A percentile compares a stretch with the other conserved stretches of the same genome.
phyloP scores from a whole-genome alignment of 2,329 filamentous ascomycete species.

The Akanthomyces muscarius region DNA sequence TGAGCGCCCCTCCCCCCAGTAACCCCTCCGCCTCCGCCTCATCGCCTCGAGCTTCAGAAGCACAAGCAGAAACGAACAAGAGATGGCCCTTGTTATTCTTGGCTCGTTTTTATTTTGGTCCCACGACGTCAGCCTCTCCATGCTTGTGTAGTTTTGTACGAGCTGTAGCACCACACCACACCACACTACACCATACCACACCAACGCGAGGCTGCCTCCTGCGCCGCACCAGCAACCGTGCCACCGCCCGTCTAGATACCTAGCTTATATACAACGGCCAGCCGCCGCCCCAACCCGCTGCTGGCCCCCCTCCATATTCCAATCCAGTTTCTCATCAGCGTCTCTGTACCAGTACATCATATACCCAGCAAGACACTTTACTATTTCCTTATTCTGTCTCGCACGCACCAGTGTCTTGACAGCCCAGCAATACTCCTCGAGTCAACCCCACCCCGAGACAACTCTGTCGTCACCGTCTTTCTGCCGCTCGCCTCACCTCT shows the following conservation, averaged over 20 bases:
- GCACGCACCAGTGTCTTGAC: neutral
- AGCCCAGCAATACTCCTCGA: neutral
- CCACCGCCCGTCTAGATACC: neutral
- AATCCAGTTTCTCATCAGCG: neutral
- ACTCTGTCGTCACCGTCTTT: slow-evolving; percentile 15
- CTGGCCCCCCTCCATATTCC: neutral
- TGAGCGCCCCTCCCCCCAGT: neutral
- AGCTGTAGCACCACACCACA: neutral
- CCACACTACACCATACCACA: neutral
- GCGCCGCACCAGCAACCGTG: neutral
- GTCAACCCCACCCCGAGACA: neutral
- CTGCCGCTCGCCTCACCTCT: slow-evolving; percentile 1
- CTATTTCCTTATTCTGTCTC: neutral
- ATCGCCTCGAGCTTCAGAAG: neutral
- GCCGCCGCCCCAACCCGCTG: neutral
- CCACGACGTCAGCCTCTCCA: slow-evolving; percentile 5
- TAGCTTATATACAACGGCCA: neutral
- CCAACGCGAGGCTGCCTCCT: neutral
- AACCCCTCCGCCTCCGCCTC: slow-evolving; percentile 2
- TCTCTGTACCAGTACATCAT: neutral
- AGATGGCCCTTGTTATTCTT: neutral
- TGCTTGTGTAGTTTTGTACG: neutral
- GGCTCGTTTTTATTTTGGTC: neutral
- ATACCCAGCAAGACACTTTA: neutral
- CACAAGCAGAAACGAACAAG: neutral